Base-by-base conservation (phyloP, 805 yeast species). In the Candida orba region DNA sequence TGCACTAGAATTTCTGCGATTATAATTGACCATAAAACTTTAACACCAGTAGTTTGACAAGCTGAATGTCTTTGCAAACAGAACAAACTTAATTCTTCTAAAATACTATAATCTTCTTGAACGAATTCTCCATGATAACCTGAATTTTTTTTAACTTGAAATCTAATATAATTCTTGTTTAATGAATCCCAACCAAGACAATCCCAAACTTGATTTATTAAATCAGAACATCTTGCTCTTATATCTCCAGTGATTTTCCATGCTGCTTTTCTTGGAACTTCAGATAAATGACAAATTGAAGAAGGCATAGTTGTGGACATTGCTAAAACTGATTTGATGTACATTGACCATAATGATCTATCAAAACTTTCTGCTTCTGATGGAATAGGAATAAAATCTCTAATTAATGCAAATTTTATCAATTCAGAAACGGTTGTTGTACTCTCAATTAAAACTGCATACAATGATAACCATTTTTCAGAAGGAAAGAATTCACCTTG, bases 221-320 rank as follows among this genome's bases (percentile, higher is more conserved):
- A 60, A 13, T 49, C 51, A 0, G 88, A 77, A 36, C 81, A 72
- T 48, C 82, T 67, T 12, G 71, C 70, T 49, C 95, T 72, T 49
- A 85, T 64, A 53, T 76, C 79, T 10, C 79, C 81, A 1, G 86
- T 72, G 36, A 86, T 75, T 42, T 69, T 69, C 63, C 66, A 68
- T 47, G 89, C 78, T 1, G 89, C 89, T 49, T 78, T 78, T 58
- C 82, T 73, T 35, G 95, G 88, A 42, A 84, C 78, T 35, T 77
- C 81, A 3, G 87, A 74, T 44, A 86, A 66, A 50, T 80, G 84
- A 53, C 84, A 86, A 41, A 81, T 65, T 1, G 88, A 72, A 6
- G 84, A 76, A 0, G 89, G 81, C 52, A 77, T 79, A n/a, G 83
- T 71, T 6, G 80, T 76, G 2, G 81, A 79, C 48, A 84, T 65